phyloP scores from a whole-genome alignment of 164 flowering plant genomes.

The Stephania yunnanensis region DNA sequence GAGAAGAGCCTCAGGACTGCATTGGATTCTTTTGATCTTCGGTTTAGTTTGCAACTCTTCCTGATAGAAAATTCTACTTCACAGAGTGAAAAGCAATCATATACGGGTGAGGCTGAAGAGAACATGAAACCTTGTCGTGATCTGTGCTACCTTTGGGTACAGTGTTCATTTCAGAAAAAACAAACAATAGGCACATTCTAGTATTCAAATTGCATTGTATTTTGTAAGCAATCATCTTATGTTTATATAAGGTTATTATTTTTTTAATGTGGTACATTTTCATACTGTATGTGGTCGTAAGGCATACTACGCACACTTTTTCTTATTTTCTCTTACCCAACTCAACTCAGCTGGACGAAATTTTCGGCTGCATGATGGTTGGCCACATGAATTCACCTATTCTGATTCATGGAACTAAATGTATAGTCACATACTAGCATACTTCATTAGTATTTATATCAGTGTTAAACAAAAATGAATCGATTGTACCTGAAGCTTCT shows the following conservation, averaged over 20 bases:
- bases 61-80: constrained; percentile 12
- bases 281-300: not conserved
- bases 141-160: constrained; percentile 76
- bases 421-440: no score
- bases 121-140: constrained; percentile 78
- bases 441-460: no score
- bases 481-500: no score
- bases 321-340: no score
- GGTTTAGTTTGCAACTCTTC: not conserved
- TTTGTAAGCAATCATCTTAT: not conserved
- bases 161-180: constrained; percentile 9
- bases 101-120: constrained; percentile 53
- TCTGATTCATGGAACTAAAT: no score
- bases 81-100: constrained; percentile 75
- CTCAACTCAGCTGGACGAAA: no score
- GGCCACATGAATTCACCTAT: no score
- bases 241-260: not conserved
- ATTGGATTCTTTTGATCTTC: constrained; percentile 64
- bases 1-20: constrained; percentile 74
- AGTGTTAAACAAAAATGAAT: no score
- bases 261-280: not conserved
- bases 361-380: no score
- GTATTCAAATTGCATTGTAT: not conserved
- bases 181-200: not conserved
- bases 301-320: not conserved